Base-by-base conservation (phyloP, 2,329 filamentous ascomycete species). In the Mariannaea sp. region DNA sequence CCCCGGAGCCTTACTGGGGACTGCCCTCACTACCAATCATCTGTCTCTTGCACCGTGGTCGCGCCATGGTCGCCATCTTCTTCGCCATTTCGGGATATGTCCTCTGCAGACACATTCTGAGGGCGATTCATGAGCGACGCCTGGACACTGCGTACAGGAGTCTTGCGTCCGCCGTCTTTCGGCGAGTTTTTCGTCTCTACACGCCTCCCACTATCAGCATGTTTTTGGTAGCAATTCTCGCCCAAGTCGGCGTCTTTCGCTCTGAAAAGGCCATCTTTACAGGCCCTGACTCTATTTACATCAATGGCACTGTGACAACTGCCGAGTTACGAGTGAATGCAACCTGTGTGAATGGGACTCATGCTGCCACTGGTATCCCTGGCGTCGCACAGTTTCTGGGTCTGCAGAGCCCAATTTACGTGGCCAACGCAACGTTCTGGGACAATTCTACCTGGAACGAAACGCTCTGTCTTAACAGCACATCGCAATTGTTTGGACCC, bases 11-110 rank as follows among this genome's bases (percentile, higher is more conserved):
- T 0, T 68, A 72, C 58, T 60, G 51, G 32, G 61, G 61, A 13
- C 69, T 64, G 66, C 56, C 63, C 4, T 68, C 70, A 6, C 49
- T 75, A 40, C 73, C 73, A n/a, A 74, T 75, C 49, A 39, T 75
- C 24, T 74, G 72, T 40, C 68, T 75, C 3, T 41, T 74, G 55
- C 71, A 75, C 47, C 70, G 72, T 32, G 73, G 73, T 3, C 68
- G 71, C 5, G 68, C 73, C 9, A 75, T 75, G 73, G 73, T 75
- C 5, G 71, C 73, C 46, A 73, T 76, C 32, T 76, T 76, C 65
- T 76, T 76, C 43, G 73, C 71, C 59, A 74, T 75, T 22, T 75
- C 73, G 0, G 73, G 73, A n/a, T 75, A 75, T 43, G 73, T 75
- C 20, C 65, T 75, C 27, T 73, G 68, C 17, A 67, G 72, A 5